Conservation (phyloP, 352 stramenopile species). For the Phytophthora idaei region DNA sequence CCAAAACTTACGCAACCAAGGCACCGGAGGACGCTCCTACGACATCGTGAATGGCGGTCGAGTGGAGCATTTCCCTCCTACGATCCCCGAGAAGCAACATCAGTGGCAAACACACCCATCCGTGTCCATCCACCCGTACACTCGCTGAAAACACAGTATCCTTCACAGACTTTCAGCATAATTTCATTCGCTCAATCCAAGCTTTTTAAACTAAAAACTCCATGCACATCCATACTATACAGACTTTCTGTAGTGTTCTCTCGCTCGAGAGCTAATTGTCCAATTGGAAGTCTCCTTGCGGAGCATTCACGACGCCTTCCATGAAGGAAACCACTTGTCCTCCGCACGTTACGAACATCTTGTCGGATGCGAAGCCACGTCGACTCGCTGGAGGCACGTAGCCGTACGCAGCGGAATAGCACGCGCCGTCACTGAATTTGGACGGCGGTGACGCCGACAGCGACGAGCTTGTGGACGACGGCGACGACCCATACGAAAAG, state of each 20-base stretch:
- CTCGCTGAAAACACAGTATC: slow-evolving; percentile 34
- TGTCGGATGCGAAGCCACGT: slow-evolving; percentile 45
- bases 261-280: slow-evolving; percentile 27
- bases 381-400: slow-evolving; percentile 24
- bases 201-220: slow-evolving; percentile 14
- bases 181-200: slow-evolving; percentile 23
- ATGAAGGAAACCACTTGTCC: slow-evolving; percentile 85
- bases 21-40: slow-evolving; percentile 58
- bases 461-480: slow-evolving; percentile 41
- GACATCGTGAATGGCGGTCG: slow-evolving; percentile 71
- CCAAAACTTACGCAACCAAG: slow-evolving; percentile 79
- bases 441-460: slow-evolving; percentile 33
- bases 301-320: slow-evolving; percentile 83
- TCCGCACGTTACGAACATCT: slow-evolving; percentile 83
- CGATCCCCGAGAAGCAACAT: slow-evolving; percentile 72
- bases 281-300: slow-evolving; percentile 53
- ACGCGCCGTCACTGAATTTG: slow-evolving; percentile 22
- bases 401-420: slow-evolving; percentile 26
- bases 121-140: slow-evolving; percentile 69
- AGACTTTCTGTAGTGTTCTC: slow-evolving; percentile 8
- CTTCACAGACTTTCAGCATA: slow-evolving; percentile 10
- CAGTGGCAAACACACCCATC: slow-evolving; percentile 69
- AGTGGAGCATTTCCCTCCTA: slow-evolving; percentile 62
- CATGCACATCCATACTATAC: slow-evolving; percentile 36
- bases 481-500: slow-evolving; percentile 36